These are phyloP conservation scores for Pseudoturritis turrita DNA, from an alignment of 345 rosid genomes.

Conservation along the genomic window DNA sequence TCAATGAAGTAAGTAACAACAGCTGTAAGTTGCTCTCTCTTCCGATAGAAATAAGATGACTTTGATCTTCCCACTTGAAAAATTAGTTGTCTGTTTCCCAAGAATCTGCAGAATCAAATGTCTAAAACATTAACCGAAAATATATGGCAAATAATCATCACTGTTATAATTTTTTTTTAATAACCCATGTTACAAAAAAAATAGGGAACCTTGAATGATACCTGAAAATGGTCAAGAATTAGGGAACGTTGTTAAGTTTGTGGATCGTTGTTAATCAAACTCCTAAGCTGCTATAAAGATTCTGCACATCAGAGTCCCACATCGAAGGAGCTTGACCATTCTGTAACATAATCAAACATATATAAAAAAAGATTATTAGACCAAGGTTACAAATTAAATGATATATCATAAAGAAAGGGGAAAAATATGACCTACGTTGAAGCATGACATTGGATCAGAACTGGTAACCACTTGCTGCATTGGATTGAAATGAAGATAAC, in stretches of 20 bases:
- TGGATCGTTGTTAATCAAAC: constrained; percentile 45
- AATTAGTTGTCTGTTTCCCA: neutral
- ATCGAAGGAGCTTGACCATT: constrained; percentile 45
- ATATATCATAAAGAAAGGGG: neutral
- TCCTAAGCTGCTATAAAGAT: constrained; percentile 53
- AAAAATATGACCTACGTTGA: neutral
- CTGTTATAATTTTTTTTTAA: neutral
- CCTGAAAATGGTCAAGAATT: constrained; percentile 48
- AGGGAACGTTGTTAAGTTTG: constrained; percentile 25
- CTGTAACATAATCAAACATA: constrained; percentile 32
- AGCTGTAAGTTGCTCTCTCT: neutral
- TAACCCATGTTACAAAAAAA: too few species aligned
- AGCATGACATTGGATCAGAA: constrained; percentile 31
- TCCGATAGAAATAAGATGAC: constrained; percentile 10
- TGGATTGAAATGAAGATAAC: constrained; percentile 50
- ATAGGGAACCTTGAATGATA: neutral
- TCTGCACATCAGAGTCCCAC: constrained; percentile 69
- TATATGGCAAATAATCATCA: neutral
- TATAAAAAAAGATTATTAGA: neutral
- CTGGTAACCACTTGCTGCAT: constrained; percentile 44
- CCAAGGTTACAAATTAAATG: neutral
- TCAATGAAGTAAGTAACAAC: constrained; percentile 9
- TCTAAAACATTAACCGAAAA: neutral
- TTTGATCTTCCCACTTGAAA: constrained; percentile 20
- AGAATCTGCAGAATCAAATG: constrained; percentile 13